phyloP scores from a whole-genome alignment of 2,329 filamentous ascomycete genomes.

The Didymella sp. region DNA sequence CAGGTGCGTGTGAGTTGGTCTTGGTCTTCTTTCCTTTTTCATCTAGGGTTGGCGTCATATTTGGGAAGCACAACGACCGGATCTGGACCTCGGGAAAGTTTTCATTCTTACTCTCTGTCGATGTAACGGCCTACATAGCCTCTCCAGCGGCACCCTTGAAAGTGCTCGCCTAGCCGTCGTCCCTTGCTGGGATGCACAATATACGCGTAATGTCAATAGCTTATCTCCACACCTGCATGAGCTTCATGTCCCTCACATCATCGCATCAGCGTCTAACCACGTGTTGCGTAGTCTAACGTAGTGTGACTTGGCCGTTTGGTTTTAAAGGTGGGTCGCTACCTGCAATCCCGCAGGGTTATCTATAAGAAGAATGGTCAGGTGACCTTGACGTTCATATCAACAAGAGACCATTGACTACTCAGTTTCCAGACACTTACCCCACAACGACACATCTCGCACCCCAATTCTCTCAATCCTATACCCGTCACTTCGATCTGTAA shows the following conservation, averaged over 20 bases:
- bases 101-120: conserved; percentile 19
- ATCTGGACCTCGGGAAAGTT: background rate
- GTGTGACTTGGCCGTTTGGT: background rate
- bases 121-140: conserved; percentile 34
- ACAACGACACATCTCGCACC: background rate
- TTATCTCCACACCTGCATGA: conserved; percentile 11
- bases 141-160: background rate
- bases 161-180: conserved; percentile 2
- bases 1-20: background rate
- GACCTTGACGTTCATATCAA: background rate
- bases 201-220: conserved; percentile 17
- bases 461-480: background rate
- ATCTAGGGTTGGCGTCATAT: conserved; percentile 2
- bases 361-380: conserved; percentile 7
- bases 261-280: conserved; percentile 11
- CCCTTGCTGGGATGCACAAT: conserved; percentile 5
- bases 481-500: background rate
- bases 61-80: background rate
- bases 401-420: background rate
- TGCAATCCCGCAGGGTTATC: background rate
- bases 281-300: conserved; percentile 6
- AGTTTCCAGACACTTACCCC: background rate
- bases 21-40: background rate
- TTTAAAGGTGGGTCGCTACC: conserved; percentile 1
- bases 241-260: conserved; percentile 17